These are phyloP conservation scores for Debaryomyces tyrocola DNA, from an alignment of 805 yeast genomes.

Conservation along the genomic window DNA sequence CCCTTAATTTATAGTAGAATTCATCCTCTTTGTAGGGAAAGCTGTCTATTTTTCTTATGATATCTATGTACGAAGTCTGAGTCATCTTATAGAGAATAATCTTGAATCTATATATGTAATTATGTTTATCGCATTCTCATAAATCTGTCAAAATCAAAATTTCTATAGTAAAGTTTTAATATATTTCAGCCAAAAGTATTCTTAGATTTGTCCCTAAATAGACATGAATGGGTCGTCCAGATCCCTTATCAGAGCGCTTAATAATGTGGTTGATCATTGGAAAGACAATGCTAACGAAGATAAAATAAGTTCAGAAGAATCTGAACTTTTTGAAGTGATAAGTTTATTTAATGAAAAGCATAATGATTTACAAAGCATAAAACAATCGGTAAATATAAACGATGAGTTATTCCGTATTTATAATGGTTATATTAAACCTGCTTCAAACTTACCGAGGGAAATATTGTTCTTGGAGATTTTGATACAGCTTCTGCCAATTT, in stretches of 20 bases:
- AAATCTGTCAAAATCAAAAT: too few relatives aligned
- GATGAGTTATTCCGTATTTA: conserved; percentile 38
- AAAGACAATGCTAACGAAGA: conserved; percentile 8
- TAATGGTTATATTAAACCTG: conserved; percentile 25
- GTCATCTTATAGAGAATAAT: not conserved
- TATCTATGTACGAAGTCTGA: conserved; percentile 4
- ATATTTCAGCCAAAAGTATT: too few relatives aligned
- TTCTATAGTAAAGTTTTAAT: too few relatives aligned
- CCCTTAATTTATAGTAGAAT: conserved; percentile 20
- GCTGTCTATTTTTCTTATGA: conserved; percentile 31
- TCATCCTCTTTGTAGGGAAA: conserved; percentile 21
- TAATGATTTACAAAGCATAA: conserved; percentile 30
- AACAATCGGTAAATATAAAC: conserved; percentile 28
- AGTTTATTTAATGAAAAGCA: conserved; percentile 27
- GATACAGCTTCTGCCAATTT: conserved; percentile 29
- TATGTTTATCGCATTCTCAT: too few relatives aligned
- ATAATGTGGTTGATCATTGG: conserved; percentile 24
- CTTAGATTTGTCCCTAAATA: not conserved
- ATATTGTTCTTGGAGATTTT: conserved; percentile 39
- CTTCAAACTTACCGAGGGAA: conserved; percentile 31
- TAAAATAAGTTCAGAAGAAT: conserved; percentile 3
- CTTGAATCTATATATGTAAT: too few relatives aligned
- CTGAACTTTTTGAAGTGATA: conserved; percentile 15
- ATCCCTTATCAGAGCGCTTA: conserved; percentile 25
- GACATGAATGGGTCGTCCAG: conserved; percentile 26